These are phyloP conservation scores for Candida anglica DNA, from an alignment of 805 yeast genomes.

Conservation along the genomic window DNA sequence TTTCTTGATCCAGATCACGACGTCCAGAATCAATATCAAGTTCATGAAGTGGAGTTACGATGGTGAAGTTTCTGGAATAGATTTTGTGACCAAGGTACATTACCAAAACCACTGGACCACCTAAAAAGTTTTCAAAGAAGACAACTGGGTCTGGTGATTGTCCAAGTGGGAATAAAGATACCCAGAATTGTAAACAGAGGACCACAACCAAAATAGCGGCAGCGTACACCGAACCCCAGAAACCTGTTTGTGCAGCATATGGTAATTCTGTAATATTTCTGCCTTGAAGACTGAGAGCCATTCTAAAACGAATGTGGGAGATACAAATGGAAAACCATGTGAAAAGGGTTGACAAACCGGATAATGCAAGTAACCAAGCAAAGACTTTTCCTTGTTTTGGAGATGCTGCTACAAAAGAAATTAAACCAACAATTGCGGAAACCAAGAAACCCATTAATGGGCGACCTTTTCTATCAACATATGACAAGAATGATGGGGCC, in stretches of 20 bases:
- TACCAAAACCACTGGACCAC: conserved; percentile 40
- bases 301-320: conserved; percentile 30
- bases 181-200: conserved; percentile 31
- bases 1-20: conserved; percentile 52
- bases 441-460: conserved; percentile 35
- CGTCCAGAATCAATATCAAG: conserved; percentile 62
- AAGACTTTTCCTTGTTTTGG: conserved; percentile 33
- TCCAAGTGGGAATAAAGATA: conserved; percentile 28
- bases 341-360: conserved; percentile 33
- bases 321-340: conserved; percentile 31
- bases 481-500: conserved; percentile 31
- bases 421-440: conserved; percentile 30
- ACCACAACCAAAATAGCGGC: conserved; percentile 22
- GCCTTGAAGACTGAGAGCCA: conserved; percentile 31
- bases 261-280: conserved; percentile 47
- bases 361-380: conserved; percentile 30
- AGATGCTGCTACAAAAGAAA: conserved; percentile 39
- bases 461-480: conserved; percentile 37
- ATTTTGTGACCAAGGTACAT: conserved; percentile 52
- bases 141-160: conserved; percentile 26
- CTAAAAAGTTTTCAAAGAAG: conserved; percentile 57
- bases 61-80: conserved; percentile 35
- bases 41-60: conserved; percentile 37
- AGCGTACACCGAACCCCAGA: conserved; percentile 25
- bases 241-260: conserved; percentile 47